These are phyloP conservation scores for Trypanosoma platydactyli DNA, from an alignment of 208 protist genomes.

Conservation along the genomic window DNA sequence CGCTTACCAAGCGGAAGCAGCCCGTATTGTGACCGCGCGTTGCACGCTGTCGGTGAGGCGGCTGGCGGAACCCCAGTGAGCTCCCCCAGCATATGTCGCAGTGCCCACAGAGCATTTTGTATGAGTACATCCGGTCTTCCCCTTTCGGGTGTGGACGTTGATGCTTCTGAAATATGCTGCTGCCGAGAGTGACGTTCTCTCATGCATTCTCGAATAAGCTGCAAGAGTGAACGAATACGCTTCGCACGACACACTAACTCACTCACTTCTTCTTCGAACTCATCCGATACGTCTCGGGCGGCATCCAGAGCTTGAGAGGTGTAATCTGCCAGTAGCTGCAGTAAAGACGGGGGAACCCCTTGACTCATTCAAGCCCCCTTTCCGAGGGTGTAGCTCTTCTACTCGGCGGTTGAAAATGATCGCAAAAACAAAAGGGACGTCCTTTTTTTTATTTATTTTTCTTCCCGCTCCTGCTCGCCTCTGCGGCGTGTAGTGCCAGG, in stretches of 20 bases:
- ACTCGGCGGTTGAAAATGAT: not conserved
- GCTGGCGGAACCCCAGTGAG: conserved; percentile 17
- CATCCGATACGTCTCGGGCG: conserved; percentile 29
- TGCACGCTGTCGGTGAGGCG: not conserved
- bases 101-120: conserved; percentile 12
- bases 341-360: conserved; percentile 18
- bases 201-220: conserved; percentile 16
- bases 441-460: not conserved
- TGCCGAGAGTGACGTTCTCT: not conserved
- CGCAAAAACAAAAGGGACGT: not conserved
- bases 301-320: conserved; percentile 50
- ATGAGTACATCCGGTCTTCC: too few species aligned
- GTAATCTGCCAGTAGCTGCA: conserved; percentile 47
- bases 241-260: conserved; percentile 9
- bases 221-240: conserved; percentile 21
- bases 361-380: not conserved
- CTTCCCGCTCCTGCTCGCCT: too few species aligned
- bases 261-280: conserved; percentile 28
- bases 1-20: conserved; percentile 24
- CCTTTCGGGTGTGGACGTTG: not conserved
- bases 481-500: not conserved
- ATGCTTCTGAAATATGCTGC: not conserved
- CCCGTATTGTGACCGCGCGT: not conserved
- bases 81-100: conserved; percentile 13
- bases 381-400: not conserved